These are phyloP conservation scores for Fonsecaea erecta DNA, from an alignment of 2,329 filamentous ascomycete species.

Conservation along the genomic window DNA sequence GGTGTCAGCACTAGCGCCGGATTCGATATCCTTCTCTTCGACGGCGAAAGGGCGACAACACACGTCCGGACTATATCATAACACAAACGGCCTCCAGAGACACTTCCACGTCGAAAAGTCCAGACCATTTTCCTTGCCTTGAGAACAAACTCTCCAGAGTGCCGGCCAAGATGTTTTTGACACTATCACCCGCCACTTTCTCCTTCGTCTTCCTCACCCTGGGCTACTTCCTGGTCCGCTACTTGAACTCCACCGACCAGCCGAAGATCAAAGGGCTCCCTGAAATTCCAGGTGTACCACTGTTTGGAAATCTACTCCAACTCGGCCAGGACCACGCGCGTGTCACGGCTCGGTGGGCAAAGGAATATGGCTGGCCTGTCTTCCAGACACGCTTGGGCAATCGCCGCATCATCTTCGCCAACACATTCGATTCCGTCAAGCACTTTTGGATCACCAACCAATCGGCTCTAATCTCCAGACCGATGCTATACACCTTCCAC, in stretches of 20 bases:
- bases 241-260: conserved; percentile 57
- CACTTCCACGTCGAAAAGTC: no score
- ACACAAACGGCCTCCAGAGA: no score
- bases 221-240: conserved; percentile 48
- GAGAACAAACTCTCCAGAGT: background rate
- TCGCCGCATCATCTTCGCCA: conserved; percentile 75
- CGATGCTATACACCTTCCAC: conserved; percentile 80
- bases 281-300: conserved; percentile 64
- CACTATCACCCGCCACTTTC: conserved; percentile 32
- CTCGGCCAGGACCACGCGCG: conserved; percentile 63
- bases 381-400: conserved; percentile 56
- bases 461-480: conserved; percentile 75
- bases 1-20: background rate
- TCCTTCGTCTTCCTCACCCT: conserved; percentile 44
- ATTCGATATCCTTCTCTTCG: background rate
- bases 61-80: background rate
- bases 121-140: background rate
- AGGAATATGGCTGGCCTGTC: conserved; percentile 64
- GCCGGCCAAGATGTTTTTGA: conserved; percentile 23
- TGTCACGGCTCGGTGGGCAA: conserved; percentile 61
- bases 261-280: conserved; percentile 66
- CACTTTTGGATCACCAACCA: conserved; percentile 78
- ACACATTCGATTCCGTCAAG: conserved; percentile 74
- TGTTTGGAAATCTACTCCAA: conserved; percentile 68
- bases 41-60: background rate